These are phyloP conservation scores for Solanum etuberosum DNA, from an alignment of 257 asterid species.

Conservation along the genomic window DNA sequence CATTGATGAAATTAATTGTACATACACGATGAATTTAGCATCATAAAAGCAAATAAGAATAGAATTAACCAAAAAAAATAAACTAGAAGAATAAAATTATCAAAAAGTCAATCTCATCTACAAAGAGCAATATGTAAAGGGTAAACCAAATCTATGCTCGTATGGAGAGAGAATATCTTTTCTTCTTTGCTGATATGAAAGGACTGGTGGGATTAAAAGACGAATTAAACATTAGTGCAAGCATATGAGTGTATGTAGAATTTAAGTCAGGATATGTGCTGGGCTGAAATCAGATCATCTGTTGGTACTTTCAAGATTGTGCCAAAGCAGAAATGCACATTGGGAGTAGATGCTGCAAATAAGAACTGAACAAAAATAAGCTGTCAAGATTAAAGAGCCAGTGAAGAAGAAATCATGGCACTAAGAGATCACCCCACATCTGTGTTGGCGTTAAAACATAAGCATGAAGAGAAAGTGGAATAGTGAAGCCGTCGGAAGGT, in stretches of 20 bases:
- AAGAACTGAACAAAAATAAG: not conserved
- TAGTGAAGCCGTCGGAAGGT: not conserved
- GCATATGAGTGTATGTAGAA: not conserved
- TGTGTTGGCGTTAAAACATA: not conserved
- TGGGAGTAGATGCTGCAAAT: not conserved
- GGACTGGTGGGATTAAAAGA: not conserved
- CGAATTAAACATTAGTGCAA: not conserved
- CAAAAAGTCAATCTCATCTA: not conserved
- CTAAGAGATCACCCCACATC: not conserved
- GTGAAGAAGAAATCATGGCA: not conserved
- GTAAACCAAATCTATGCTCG: not conserved
- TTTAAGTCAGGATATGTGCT: not conserved
- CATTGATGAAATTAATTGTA: not conserved
- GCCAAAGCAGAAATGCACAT: not conserved
- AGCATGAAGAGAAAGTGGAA: not conserved
- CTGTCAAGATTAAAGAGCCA: not conserved
- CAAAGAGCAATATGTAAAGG: not conserved
- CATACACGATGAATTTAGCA: not conserved
- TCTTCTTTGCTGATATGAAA: not conserved
- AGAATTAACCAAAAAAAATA: not conserved
- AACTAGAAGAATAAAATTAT: not conserved
- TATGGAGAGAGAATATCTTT: not conserved
- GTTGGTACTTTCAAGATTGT: not conserved
- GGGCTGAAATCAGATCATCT: not conserved
- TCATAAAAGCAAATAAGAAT: not conserved